Evolutionary conservation across 306 rosid genomes (phyloP), one percentile per base, ranked within the genome.

Genomic region (Spatholobus suberectus): DNA sequence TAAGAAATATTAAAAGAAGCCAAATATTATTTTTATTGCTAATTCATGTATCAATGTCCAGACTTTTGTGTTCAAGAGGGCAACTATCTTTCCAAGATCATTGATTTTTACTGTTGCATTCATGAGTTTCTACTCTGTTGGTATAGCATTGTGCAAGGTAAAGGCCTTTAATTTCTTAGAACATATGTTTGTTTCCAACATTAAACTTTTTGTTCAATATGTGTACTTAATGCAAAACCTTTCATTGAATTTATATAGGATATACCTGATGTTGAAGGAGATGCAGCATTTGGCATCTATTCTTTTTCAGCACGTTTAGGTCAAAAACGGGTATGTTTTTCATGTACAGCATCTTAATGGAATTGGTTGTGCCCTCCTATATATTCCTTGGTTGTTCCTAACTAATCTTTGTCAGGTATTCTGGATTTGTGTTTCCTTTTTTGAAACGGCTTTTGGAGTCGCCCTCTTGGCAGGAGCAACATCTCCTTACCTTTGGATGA

Each of bases 261-360:
- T 63, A 88, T 91, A 82, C 98, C 98, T 55, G 98, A 91, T 71
- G 87, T 91, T 27, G 97, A 94, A 82, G 98, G 98, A 67, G 97
- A 94, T 85, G 84, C 46, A 73, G 80, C 86, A 72, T 90, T 62
- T 54, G 97, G 94, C 55, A 89, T 94, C 75, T 88, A 77, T 68
- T 85, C 93, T 0, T 92, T 90, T 84, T 78, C 95, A 69, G 90
- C 88, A 59, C 91, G 91, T 59, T 63, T 90, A 78, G 97, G 98
- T 77, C 91, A 88, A 81, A 57, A 86, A 62, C 83, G 77, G 90
- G 98, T 94, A 61, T 35, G 65, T 58, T 58, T 0, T 55, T 58
- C 0, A 23, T 6, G 8, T 58, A 2, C 3, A 41, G 8, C 17
- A 80, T 54, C 15, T 69, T 1, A 51, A 7, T 21, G n/a, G 3